These are phyloP conservation scores for Corylus avellana DNA, from an alignment of 306 rosid species.

Conservation along the genomic window DNA sequence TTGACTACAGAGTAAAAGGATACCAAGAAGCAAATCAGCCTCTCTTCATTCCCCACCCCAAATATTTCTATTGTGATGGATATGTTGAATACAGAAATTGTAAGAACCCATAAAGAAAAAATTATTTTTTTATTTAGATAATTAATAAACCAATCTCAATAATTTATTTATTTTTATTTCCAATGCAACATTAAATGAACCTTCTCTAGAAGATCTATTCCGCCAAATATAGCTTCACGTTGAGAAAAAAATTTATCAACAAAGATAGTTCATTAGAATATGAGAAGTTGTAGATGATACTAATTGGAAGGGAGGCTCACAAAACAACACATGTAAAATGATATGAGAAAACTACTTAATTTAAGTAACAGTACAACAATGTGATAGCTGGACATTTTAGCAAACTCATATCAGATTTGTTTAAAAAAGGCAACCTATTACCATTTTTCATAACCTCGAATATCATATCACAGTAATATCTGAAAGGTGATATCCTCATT, in stretches of 20 bases:
- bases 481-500: slow-evolving; percentile 89
- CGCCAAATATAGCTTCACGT: background rate
- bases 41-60: background rate
- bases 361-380: slow-evolving; percentile 20
- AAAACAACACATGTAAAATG: background rate
- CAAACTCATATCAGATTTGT: slow-evolving; percentile 24
- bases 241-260: background rate
- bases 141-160: too few species aligned
- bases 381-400: slow-evolving; percentile 15
- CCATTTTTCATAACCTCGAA: slow-evolving; percentile 97
- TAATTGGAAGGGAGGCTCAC: background rate
- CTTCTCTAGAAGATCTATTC: background rate
- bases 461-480: slow-evolving; percentile 94
- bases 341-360: slow-evolving; percentile 6
- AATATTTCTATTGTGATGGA: background rate
- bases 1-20: background rate
- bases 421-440: slow-evolving; percentile 38
- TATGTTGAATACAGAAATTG: background rate
- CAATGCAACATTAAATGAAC: background rate
- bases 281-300: slow-evolving; percentile 6
- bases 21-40: background rate
- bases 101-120: background rate
- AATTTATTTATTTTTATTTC: background rate
- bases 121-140: too few species aligned
- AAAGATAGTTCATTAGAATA: slow-evolving; percentile 12